phyloP scores from a whole-genome alignment of 2,329 filamentous ascomycete genomes.

The Colletotrichum scovillei region DNA sequence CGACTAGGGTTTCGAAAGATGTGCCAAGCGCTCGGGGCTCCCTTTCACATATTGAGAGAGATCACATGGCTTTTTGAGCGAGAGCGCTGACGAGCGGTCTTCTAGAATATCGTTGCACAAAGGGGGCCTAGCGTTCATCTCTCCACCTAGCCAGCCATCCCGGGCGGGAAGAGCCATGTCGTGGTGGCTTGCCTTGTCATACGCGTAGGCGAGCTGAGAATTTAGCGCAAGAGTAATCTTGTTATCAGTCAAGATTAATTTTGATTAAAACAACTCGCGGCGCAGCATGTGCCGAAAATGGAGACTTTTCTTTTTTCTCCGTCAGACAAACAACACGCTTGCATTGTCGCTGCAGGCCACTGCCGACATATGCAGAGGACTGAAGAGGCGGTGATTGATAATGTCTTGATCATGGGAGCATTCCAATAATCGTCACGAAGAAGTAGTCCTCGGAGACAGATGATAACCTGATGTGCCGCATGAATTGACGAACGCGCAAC shows the following conservation, averaged over 20 bases:
- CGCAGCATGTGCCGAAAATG: neutral
- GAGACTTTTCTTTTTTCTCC: neutral
- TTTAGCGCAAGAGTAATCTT: neutral
- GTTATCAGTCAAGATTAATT: neutral
- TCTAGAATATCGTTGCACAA: neutral
- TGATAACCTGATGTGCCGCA: neutral
- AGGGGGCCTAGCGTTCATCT: neutral
- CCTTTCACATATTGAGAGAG: neutral
- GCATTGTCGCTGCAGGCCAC: neutral
- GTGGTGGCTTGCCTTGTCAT: neutral
- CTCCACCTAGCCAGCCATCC: neutral
- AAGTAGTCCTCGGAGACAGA: neutral
- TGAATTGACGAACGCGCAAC: neutral
- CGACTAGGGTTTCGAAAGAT: neutral
- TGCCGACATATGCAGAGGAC: neutral
- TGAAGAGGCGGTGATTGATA: neutral
- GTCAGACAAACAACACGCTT: neutral
- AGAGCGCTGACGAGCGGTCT: neutral
- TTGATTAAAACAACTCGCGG: conserved; percentile 1
- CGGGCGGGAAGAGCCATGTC: neutral
- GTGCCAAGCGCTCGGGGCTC: neutral
- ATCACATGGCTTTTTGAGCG: neutral
- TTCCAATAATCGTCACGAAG: neutral
- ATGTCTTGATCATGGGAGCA: no score
- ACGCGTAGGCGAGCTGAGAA: neutral